A percentile compares a stretch with the other conserved stretches of the same genome.
phyloP scores from a whole-genome alignment of 148 eudicot species.

The Silene conica region DNA sequence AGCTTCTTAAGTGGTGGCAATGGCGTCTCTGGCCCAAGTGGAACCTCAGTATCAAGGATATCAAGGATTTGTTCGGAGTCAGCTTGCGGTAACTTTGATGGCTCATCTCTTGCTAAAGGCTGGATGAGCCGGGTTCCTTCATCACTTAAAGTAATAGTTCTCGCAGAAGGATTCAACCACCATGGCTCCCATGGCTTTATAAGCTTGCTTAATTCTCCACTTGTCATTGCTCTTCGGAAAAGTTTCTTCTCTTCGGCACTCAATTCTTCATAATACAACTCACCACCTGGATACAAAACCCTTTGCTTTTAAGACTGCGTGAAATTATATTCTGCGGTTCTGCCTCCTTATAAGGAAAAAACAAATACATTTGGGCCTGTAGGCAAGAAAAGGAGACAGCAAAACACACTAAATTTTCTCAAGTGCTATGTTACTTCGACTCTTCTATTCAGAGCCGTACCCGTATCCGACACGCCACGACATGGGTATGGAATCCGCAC shows the following conservation, averaged over 20 bases:
- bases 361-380: neutral
- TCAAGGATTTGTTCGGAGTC: slow-evolving; percentile 25
- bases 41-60: slow-evolving; percentile 41
- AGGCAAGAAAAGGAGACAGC: too few relatives aligned
- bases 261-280: slow-evolving; percentile 58
- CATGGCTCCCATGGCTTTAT: slow-evolving; percentile 95
- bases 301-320: neutral
- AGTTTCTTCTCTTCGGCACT: slow-evolving; percentile 58
- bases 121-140: slow-evolving; percentile 73
- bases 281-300: slow-evolving; percentile 37
- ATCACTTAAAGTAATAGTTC: slow-evolving; percentile 46
- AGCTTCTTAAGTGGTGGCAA: slow-evolving; percentile 57
- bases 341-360: too few relatives aligned
- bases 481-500: too few relatives aligned
- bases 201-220: slow-evolving; percentile 88
- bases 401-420: neutral
- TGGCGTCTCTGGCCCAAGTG: slow-evolving; percentile 73
- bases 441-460: too few relatives aligned
- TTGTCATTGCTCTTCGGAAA: slow-evolving; percentile 69
- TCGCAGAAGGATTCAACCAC: slow-evolving; percentile 88
- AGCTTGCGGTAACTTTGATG: slow-evolving; percentile 16
- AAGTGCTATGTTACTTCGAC: too few relatives aligned
- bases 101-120: slow-evolving; percentile 39
- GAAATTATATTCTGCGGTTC: neutral
- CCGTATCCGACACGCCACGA: too few relatives aligned